Evolutionary conservation across 768 basidiomycete species (phyloP), one percentile per base, ranked within the genome.

Genomic region (Mrakia blollopis): DNA sequence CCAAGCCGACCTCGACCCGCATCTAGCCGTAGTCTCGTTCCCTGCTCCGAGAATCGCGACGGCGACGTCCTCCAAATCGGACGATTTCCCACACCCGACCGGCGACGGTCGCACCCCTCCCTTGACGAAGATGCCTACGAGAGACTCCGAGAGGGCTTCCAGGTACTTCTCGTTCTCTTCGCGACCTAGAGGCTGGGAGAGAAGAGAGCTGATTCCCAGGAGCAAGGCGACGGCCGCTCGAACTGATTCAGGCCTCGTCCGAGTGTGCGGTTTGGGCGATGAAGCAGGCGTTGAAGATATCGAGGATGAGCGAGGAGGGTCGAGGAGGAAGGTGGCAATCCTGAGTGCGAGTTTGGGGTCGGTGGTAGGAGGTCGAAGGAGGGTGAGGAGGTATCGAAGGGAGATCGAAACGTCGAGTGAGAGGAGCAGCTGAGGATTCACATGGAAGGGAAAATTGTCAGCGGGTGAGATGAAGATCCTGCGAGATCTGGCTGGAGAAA

Each of bases 41-140:
- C 30, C 65, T 23, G 35, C 39, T 30, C 37, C n/a, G 47, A 47
- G 13, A 32, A 62, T 32, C n/a, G 28, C 50, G 63, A 13, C 8
- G 10, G 67, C 54, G 54, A 61, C 39, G 54, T 30, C 7, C n/a
- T 62, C 75, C n/a, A 67, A 60, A 18, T 70, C 47, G 30, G 39
- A 25, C 50, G 68, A 32, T 21, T 14, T 39, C 11, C 11, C 35
- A 13, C 14, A 14, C 32, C 47, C 47, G 18, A 39, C 32, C 7
- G 25, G 6, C 23, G 70, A 57, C 2, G 75, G 54, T 9, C 75
- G 52, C 0, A 76, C 37, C 11, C 75, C 57, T 52, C 75, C 75
- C 18, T 57, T 54, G 21, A 76, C 54, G 41, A 76, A 71, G 21
- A 76, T 37, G 21, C 52, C 68, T 28, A 71, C 75, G 54, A 76